A percentile compares a stretch with the other conserved stretches of the same genome.
Conservation (phyloP, 2,329 filamentous ascomycete genomes). For the Dactylellina haptotyla region DNA sequence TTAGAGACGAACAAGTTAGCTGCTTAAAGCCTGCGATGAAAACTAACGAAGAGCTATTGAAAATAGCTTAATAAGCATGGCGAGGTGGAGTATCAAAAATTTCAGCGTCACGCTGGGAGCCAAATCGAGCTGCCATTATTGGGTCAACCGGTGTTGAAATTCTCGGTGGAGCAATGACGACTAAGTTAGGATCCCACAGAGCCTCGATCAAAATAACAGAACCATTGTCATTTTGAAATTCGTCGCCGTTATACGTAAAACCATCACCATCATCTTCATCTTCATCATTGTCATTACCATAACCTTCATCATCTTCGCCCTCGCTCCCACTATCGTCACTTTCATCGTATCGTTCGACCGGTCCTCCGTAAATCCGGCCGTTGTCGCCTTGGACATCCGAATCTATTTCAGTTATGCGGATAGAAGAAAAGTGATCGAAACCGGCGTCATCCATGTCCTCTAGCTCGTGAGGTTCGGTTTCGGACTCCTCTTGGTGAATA, state of each 20-base stretch:
- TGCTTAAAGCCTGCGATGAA: no score
- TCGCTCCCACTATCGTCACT: no score
- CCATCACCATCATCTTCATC: background rate
- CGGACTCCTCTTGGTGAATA: constrained; percentile 25
- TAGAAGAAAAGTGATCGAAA: no score
- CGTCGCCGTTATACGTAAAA: background rate
- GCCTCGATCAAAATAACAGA: constrained; percentile 10
- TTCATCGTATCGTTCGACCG: no score
- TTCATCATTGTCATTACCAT: background rate
- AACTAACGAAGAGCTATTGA: no score
- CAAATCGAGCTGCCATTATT: background rate
- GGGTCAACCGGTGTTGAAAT: background rate
- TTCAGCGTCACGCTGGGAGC: background rate
- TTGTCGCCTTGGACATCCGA: background rate
- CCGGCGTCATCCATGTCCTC: background rate
- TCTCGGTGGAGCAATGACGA: background rate
- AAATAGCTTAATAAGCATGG: background rate
- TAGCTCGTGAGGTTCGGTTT: background rate
- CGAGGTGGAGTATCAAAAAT: constrained; percentile 4
- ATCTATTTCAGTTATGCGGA: no score
- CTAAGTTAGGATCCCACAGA: constrained; percentile 22
- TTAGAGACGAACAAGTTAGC: no score
- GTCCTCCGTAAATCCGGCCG: no score
- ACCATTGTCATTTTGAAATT: constrained; percentile 1
- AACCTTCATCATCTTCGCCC: background rate